Evolutionary conservation across 2,329 filamentous ascomycete genomes (phyloP).

Genomic region (Alternaria atra): DNA sequence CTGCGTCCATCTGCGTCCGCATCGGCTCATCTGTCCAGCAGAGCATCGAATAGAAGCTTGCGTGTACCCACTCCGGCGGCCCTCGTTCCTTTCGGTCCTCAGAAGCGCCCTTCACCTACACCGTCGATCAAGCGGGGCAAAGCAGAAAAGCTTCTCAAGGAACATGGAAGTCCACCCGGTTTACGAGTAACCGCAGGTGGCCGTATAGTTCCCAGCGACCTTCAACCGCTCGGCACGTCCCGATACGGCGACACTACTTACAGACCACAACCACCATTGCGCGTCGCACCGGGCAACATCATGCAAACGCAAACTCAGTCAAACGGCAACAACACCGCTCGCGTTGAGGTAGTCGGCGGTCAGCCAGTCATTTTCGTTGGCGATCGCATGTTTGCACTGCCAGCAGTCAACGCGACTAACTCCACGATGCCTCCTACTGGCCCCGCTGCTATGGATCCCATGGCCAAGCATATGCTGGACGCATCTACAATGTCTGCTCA

Average conservation of each 20-base stretch:
- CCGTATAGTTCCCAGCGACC: conserved; percentile 60
- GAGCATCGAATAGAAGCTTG: conserved; percentile 37
- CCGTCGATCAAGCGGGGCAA: conserved; percentile 61
- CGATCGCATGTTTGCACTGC: conserved; percentile 44
- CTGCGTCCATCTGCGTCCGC: conserved; percentile 52
- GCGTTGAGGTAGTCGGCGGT: conserved; percentile 42
- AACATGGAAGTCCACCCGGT: conserved; percentile 61
- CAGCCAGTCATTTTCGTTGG: conserved; percentile 45
- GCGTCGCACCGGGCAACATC: conserved; percentile 29
- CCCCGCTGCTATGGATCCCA: conserved; percentile 21
- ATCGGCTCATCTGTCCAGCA: conserved; percentile 43
- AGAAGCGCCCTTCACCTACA: conserved; percentile 57
- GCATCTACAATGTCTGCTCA: conserved; percentile 22
- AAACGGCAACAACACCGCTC: conserved; percentile 31
- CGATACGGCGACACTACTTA: conserved; percentile 44
- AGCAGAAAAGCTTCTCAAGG: conserved; percentile 60
- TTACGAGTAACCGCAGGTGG: conserved; percentile 62
- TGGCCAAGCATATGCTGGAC: conserved; percentile 23
- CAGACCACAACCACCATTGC: conserved; percentile 35
- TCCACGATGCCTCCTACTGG: conserved; percentile 21
- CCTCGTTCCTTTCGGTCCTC: conserved; percentile 24
- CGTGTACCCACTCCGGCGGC: conserved; percentile 30
- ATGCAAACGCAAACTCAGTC: conserved; percentile 37
- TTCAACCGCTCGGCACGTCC: conserved; percentile 42
- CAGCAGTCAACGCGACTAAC: conserved; percentile 31